phyloP scores from a whole-genome alignment of 441 rosid species.

The Mallotus japonicus region DNA sequence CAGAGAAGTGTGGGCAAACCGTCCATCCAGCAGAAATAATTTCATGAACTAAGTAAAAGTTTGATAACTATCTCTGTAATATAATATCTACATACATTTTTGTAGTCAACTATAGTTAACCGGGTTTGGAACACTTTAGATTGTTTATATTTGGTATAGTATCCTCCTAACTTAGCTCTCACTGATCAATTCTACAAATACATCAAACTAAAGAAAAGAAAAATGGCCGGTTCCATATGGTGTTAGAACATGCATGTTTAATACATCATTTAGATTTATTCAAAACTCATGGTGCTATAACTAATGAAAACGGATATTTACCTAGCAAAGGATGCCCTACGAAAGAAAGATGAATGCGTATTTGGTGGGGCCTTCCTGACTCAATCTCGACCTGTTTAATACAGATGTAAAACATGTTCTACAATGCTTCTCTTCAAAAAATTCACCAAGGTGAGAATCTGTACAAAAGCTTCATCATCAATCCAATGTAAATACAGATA shows the following conservation, averaged over 20 bases:
- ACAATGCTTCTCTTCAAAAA: background rate
- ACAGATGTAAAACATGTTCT: background rate
- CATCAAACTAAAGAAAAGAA: background rate
- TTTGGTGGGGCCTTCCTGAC: conserved; percentile 93
- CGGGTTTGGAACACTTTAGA: background rate
- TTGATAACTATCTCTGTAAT: background rate
- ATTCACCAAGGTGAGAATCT: background rate
- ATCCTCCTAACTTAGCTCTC: background rate
- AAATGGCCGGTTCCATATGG: background rate
- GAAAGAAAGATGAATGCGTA: conserved; percentile 87
- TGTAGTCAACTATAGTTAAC: background rate
- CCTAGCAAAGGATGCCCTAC: conserved; percentile 83
- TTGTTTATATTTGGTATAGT: background rate
- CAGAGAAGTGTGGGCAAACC: background rate
- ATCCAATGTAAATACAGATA: conserved; percentile 20
- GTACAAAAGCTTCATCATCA: background rate
- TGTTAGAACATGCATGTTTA: background rate
- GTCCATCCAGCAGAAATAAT: background rate
- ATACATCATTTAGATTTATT: background rate
- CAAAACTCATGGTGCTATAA: background rate
- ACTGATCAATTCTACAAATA: background rate
- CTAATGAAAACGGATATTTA: conserved; percentile 30
- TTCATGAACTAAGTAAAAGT: background rate
- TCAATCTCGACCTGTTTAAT: conserved; percentile 74
- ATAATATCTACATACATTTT: background rate